A percentile compares a stretch with the other conserved stretches of the same genome.
phyloP scores from a whole-genome alignment of 495 filamentous ascomycete genomes.

The Oleoguttula mirabilis region DNA sequence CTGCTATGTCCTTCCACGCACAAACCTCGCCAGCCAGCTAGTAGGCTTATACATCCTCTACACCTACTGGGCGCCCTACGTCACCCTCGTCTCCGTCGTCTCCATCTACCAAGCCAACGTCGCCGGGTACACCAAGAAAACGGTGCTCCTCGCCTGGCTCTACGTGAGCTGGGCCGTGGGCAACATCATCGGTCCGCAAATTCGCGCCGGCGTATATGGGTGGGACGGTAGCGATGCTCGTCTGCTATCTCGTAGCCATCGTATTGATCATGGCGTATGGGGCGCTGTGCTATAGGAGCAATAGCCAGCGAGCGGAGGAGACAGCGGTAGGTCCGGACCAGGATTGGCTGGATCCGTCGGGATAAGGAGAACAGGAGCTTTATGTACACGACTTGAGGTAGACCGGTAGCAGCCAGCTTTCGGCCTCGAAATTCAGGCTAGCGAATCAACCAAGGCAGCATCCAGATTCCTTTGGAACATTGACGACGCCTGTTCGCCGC shows the following conservation, averaged over 20 bases:
- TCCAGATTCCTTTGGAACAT: constrained; percentile 13
- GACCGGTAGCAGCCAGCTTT: too few species aligned
- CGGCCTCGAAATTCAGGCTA: too few species aligned
- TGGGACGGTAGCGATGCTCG: not conserved
- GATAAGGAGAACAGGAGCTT: too few species aligned
- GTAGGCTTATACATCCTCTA: not conserved
- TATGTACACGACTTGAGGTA: too few species aligned
- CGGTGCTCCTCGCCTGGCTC: not conserved
- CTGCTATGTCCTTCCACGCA: not conserved
- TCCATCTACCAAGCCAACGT: not conserved
- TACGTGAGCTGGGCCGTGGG: not conserved
- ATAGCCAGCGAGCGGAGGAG: too few species aligned
- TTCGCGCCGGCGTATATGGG: not conserved
- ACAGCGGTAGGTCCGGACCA: too few species aligned
- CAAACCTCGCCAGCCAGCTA: not conserved
- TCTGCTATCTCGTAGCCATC: not conserved
- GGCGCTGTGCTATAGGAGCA: too few species aligned
- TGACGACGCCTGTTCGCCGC: not conserved
- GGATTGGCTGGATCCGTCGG: too few species aligned
- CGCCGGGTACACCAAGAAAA: not conserved
- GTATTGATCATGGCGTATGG: too few species aligned
- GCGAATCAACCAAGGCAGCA: not conserved
- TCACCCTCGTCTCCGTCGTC: not conserved
- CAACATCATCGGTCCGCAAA: not conserved
- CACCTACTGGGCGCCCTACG: not conserved